Evolutionary conservation across 179 eudicot genomes (phyloP).

Genomic region (Beta lomatogona): DNA sequence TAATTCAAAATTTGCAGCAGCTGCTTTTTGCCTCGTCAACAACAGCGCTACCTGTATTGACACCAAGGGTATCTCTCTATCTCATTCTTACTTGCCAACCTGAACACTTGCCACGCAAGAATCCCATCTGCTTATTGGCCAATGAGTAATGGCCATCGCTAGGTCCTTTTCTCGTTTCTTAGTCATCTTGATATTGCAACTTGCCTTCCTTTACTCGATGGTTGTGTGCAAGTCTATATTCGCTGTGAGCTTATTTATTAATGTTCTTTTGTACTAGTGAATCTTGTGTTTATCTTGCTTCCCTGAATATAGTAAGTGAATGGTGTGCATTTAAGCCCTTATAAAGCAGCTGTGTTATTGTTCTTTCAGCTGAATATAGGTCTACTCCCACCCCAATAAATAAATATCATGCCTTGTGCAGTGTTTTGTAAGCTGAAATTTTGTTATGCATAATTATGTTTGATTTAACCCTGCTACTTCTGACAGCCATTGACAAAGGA

Average conservation of each 20-base stretch:
- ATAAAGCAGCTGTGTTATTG: constrained; percentile 11
- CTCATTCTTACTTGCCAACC: not conserved
- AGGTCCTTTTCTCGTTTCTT: not conserved
- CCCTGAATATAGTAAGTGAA: constrained; percentile 2
- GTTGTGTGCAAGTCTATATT: not conserved
- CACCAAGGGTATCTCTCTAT: constrained; percentile 69
- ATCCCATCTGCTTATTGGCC: not conserved
- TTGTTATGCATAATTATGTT: not conserved
- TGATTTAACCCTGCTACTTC: constrained; percentile 7
- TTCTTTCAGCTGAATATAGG: not conserved
- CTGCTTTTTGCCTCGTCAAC: constrained; percentile 95
- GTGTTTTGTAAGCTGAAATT: not conserved
- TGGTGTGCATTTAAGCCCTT: not conserved
- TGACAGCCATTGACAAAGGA: constrained; percentile 76
- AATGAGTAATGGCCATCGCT: no score
- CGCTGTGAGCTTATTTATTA: not conserved
- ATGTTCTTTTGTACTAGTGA: not conserved
- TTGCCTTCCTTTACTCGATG: not conserved
- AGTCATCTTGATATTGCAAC: not conserved
- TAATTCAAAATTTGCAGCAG: constrained; percentile 90
- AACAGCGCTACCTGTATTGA: constrained; percentile 93
- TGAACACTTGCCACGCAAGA: not conserved
- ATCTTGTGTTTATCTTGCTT: constrained; percentile 17
- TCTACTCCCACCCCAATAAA: not conserved
- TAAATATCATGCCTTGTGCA: no score